Base-by-base conservation (phyloP, 2,329 filamentous ascomycete genomes). In the Ophiostoma angusticollis region DNA sequence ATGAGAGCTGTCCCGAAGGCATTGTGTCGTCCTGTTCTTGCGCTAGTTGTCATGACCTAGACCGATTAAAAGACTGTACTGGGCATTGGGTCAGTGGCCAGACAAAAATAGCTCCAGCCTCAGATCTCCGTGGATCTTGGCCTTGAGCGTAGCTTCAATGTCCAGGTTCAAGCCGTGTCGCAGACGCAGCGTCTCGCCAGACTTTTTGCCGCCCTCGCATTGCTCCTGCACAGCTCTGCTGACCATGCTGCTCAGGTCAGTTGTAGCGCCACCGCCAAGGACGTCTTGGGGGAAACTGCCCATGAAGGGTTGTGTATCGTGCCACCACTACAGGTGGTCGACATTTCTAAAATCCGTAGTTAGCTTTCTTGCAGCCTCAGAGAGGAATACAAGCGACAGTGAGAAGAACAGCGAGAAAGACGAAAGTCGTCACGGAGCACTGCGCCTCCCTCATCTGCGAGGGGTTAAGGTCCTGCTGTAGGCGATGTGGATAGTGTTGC, bases 141-240 rank as follows among this genome's bases (percentile, higher is more conserved):
- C 84, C 67, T 91, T 91, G 45, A 91, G 69, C 51, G 85, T 80
- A 45, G 91, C 83, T 58, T 91, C 84, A 35, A 91, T 70, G 49
- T 91, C 84, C 41, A 91, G 65, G 58, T 91, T 91, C 17, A 46
- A 41, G 53, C 91, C 84, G 17, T 91, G 62, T 27, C 78, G 72
- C 50, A 91, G 59, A 55, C 79, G 79, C 54, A 87, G 61, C 28
- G 81, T 80, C 51, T 85, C 78, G 43, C 72, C 66, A 52, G 21
- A 28, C 30, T 42, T 42, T 31, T 68, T 65, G 52, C 67, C 64
- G 50, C 58, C 54, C 30, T 54, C 57, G 22, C 32, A 31, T 45
- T 57, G 47, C 22, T 50, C 45, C 43, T 58, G 49, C 43, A 61
- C 52, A 27, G 58, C 58, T 35, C 54, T 50, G 43, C 57, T 56